Evolutionary conservation across 139 green algal species (phyloP).

Genomic region (Coelastrella sp.): DNA sequence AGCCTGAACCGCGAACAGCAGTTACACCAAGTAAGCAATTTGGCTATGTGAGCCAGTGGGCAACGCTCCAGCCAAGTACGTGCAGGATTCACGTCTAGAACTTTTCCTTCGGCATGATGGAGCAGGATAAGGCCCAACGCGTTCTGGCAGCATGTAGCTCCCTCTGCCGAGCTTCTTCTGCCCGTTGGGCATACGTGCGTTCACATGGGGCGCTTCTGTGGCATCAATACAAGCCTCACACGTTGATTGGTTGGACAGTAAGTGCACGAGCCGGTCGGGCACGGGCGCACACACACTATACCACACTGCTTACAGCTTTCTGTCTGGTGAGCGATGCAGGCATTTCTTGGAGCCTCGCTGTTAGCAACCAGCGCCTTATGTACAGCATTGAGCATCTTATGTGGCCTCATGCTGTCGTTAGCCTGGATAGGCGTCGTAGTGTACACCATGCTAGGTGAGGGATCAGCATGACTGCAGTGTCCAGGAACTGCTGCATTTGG

Average conservation of each 20-base stretch:
- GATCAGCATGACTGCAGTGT: not conserved
- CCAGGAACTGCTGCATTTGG: not conserved
- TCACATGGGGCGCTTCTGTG: not conserved
- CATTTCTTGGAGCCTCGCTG: not conserved
- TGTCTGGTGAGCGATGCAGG: not conserved
- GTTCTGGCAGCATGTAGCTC: not conserved
- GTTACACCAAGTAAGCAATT: too few species aligned
- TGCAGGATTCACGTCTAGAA: too few species aligned
- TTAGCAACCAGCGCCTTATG: not conserved
- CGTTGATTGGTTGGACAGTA: constrained; percentile 14
- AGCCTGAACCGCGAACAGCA: too few species aligned
- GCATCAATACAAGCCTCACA: not conserved
- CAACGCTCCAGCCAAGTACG: too few species aligned
- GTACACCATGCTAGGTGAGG: constrained; percentile 1
- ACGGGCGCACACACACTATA: too few species aligned
- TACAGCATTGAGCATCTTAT: not conserved
- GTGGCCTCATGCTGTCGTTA: not conserved
- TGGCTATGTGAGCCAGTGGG: too few species aligned
- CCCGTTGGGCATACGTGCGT: not conserved
- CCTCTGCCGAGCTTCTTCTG: not conserved
- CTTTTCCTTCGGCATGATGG: not conserved
- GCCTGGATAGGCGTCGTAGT: constrained; percentile 10
- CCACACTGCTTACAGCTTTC: not conserved
- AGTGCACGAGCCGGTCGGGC: not conserved
- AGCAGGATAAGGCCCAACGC: not conserved